Evolutionary conservation across 345 rosid genomes (phyloP).

Genomic region (Aquilaria malaccensis): DNA sequence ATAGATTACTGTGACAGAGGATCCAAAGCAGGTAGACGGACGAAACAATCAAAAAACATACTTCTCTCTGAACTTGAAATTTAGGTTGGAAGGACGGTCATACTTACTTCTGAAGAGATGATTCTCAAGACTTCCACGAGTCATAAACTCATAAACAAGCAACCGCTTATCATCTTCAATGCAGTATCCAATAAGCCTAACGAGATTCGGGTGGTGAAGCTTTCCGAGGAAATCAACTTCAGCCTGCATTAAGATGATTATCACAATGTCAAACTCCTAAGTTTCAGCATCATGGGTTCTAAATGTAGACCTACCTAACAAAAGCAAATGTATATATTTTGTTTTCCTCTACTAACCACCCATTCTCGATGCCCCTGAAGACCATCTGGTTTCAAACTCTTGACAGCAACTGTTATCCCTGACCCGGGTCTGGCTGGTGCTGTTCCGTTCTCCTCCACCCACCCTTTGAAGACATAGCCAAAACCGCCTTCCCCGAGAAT

Average conservation of each 20-base stretch:
- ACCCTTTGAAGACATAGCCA: slow-evolving; percentile 77
- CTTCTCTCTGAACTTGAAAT: slow-evolving; percentile 1
- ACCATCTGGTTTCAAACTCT: slow-evolving; percentile 84
- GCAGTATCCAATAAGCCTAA: slow-evolving; percentile 88
- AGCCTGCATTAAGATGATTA: slow-evolving; percentile 48
- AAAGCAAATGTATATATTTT: slow-evolving; percentile 18
- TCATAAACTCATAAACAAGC: slow-evolving; percentile 94
- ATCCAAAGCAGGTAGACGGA: not conserved
- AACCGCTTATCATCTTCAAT: slow-evolving; percentile 89
- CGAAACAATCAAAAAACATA: not conserved
- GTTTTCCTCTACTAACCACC: slow-evolving; percentile 53
- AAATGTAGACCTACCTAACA: slow-evolving; percentile 33
- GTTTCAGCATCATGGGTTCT: slow-evolving; percentile 13
- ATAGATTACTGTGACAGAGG: not conserved
- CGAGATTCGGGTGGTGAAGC: slow-evolving; percentile 89
- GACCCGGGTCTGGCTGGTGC: slow-evolving; percentile 80
- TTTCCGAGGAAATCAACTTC: slow-evolving; percentile 94
- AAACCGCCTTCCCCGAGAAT: slow-evolving; percentile 89
- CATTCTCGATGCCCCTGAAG: slow-evolving; percentile 90
- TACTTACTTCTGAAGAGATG: slow-evolving; percentile 93
- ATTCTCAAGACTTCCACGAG: slow-evolving; percentile 96
- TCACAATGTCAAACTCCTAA: slow-evolving; percentile 11
- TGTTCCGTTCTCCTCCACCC: slow-evolving; percentile 83
- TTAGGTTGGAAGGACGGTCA: slow-evolving; percentile 2
- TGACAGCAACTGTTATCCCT: slow-evolving; percentile 77